Evolutionary conservation across 2,329 filamentous ascomycete genomes (phyloP).

Genomic region (Periconia digitata): DNA sequence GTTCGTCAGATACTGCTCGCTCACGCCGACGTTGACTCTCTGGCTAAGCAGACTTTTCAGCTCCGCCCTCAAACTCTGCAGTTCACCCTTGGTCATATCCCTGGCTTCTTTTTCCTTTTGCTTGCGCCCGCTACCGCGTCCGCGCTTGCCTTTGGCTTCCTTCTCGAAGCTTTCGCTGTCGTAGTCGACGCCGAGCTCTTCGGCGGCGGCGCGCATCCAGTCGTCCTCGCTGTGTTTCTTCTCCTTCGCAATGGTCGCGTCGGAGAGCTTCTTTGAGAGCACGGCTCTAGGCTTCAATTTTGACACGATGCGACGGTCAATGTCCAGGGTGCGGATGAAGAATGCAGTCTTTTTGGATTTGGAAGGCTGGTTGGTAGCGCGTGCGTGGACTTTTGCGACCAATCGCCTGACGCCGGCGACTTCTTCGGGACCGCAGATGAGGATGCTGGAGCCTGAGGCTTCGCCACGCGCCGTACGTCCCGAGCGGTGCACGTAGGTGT

Average conservation of each 20-base stretch:
- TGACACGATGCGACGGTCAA: slow-evolving; percentile 77
- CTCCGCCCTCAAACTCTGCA: slow-evolving; percentile 70
- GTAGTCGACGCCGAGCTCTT: slow-evolving; percentile 92
- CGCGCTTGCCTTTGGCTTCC: slow-evolving; percentile 58
- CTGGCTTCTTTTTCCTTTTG: slow-evolving; percentile 73
- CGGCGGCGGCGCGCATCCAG: slow-evolving; percentile 80
- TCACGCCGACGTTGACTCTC: slow-evolving; percentile 84
- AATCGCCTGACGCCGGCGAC: slow-evolving; percentile 80
- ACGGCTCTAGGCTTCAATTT: slow-evolving; percentile 75
- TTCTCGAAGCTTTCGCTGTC: slow-evolving; percentile 79
- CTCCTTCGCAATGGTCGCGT: slow-evolving; percentile 81
- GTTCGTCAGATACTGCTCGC: slow-evolving; percentile 81
- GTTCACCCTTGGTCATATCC: slow-evolving; percentile 70
- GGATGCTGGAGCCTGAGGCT: slow-evolving; percentile 74
- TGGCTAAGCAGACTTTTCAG: slow-evolving; percentile 69
- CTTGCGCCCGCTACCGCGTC: slow-evolving; percentile 70
- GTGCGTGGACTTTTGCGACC: slow-evolving; percentile 81
- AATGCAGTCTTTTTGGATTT: slow-evolving; percentile 58
- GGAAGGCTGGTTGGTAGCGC: slow-evolving; percentile 42
- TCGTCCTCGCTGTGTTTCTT: slow-evolving; percentile 81
- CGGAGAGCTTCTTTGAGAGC: slow-evolving; percentile 84
- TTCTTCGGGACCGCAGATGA: slow-evolving; percentile 91
- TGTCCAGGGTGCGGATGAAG: slow-evolving; percentile 76
- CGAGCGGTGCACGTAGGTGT: slow-evolving; percentile 93
- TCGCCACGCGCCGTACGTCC: slow-evolving; percentile 88